These are phyloP conservation scores for Talaromyces liani DNA, from an alignment of 495 filamentous ascomycete species.

Conservation along the genomic window DNA sequence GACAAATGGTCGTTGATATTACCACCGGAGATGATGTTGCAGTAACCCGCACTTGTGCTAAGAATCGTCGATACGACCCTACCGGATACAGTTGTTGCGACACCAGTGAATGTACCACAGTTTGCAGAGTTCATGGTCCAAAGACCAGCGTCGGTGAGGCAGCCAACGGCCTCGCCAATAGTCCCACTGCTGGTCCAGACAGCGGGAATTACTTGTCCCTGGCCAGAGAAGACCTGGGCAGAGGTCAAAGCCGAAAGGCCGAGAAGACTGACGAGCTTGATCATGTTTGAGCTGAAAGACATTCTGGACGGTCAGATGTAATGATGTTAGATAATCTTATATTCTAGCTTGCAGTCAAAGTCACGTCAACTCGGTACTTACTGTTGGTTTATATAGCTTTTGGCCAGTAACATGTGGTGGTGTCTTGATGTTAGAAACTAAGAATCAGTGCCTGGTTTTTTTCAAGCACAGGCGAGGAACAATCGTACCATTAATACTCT, in stretches of 20 bases:
- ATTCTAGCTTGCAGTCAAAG: neutral
- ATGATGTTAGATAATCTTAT: neutral
- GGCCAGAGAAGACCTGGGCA: neutral
- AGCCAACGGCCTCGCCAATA: neutral
- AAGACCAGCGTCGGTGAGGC: neutral
- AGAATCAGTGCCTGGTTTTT: too few species aligned
- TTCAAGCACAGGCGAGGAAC: neutral
- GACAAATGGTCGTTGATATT: neutral
- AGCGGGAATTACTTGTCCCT: neutral
- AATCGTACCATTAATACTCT: neutral
- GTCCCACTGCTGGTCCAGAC: neutral
- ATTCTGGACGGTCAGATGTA: neutral
- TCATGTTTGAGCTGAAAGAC: neutral
- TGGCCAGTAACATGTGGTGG: neutral
- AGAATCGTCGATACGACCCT: neutral
- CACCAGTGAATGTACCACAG: neutral
- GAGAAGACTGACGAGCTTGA: neutral
- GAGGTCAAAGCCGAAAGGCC: neutral
- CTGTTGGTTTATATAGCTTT: neutral
- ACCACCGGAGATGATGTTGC: neutral
- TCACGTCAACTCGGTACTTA: neutral
- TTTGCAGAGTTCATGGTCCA: neutral
- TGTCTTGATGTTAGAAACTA: neutral
- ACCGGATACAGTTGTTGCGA: neutral
- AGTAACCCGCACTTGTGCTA: neutral